Percentiles rank a stretch among this genome's conserved stretches.
Evolutionary conservation across 1,284 basidiomycete species (phyloP).

Genomic region (Coriolopsis trogii): DNA sequence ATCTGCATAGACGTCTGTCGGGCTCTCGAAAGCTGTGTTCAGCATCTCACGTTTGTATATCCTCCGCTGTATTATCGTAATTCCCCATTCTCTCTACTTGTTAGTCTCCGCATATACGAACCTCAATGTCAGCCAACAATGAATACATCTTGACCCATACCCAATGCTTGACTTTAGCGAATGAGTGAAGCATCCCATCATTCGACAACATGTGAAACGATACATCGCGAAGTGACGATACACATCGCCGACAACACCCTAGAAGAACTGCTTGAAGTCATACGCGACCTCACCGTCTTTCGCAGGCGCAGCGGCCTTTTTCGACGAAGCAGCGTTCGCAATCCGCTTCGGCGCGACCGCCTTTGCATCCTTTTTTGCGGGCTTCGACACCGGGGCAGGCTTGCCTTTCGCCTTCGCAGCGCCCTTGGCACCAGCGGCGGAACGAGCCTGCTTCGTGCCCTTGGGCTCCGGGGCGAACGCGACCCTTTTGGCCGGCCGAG

Average conservation of each 20-base stretch:
- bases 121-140: no score
- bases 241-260: neutral
- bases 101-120: no score
- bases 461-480: constrained; percentile 39
- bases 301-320: constrained; percentile 25
- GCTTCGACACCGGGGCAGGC: constrained; percentile 6
- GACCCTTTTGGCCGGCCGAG: constrained; percentile 54
- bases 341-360: constrained; percentile 29
- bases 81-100: no score
- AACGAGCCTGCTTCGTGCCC: constrained; percentile 36
- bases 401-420: constrained; percentile 18
- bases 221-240: neutral
- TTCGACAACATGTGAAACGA: no score
- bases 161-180: no score
- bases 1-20: no score
- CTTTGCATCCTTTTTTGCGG: constrained; percentile 11
- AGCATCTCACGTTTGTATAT: no score
- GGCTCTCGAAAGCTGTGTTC: no score
- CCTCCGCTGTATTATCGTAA: no score
- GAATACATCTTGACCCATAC: no score
- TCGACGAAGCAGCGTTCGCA: constrained; percentile 28
- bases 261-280: constrained; percentile 60
- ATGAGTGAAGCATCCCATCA: no score
- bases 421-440: constrained; percentile 29
- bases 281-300: constrained; percentile 45